Conservation (phyloP, 371 early-diverging fungal species). For the Phascolomyces articulosus region DNA sequence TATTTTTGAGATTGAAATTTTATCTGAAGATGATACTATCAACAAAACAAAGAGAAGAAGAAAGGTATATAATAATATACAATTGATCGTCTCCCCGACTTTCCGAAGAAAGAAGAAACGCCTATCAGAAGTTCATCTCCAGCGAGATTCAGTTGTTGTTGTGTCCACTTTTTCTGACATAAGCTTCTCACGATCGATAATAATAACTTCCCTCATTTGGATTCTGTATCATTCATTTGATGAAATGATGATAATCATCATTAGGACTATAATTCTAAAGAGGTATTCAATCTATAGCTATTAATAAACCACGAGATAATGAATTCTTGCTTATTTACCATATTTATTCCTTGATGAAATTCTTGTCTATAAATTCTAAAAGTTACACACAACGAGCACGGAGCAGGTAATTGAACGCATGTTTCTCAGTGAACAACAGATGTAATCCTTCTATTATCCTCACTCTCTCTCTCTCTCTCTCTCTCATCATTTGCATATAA, state of each 20-base stretch:
- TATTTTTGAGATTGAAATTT: too few relatives aligned
- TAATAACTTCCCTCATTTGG: background rate
- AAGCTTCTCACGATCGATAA: slow-evolving; percentile 8
- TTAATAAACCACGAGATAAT: too few relatives aligned
- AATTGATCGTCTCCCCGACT: background rate
- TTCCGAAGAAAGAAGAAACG: background rate
- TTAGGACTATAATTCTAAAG: too few relatives aligned
- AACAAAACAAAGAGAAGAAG: background rate
- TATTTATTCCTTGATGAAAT: too few relatives aligned
- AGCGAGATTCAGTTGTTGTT: slow-evolving; percentile 1
- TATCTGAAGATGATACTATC: background rate
- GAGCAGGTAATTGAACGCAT: background rate
- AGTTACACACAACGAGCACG: background rate
- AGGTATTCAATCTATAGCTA: too few relatives aligned
- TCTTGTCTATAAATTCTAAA: background rate
- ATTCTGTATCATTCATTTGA: background rate
- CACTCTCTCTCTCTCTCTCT: too few relatives aligned
- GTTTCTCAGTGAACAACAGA: background rate
- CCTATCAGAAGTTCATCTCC: slow-evolving; percentile 7
- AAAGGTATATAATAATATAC: background rate
- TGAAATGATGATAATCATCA: too few relatives aligned
- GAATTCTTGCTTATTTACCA: too few relatives aligned
- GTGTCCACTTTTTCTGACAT: slow-evolving; percentile 4
- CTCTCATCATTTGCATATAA: too few relatives aligned
- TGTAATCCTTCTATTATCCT: too few relatives aligned